These are phyloP conservation scores for Teunomyces lycoperdinae DNA, from an alignment of 805 yeast species.

Conservation along the genomic window DNA sequence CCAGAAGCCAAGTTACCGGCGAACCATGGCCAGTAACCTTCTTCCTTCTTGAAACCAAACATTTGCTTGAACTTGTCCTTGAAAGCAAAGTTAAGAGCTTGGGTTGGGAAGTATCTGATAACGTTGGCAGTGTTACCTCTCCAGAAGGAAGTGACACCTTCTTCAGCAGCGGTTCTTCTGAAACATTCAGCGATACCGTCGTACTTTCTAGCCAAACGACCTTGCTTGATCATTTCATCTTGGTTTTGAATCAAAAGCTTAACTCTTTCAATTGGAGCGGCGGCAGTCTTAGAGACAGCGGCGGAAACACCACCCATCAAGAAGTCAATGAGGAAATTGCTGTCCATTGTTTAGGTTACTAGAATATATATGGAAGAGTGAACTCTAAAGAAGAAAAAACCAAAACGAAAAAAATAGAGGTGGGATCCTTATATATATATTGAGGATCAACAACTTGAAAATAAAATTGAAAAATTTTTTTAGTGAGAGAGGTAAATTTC, in stretches of 20 bases:
- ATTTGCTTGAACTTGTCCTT: slow-evolving; percentile 93
- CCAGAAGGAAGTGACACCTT: slow-evolving; percentile 94
- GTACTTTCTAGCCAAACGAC: slow-evolving; percentile 84
- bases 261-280: slow-evolving; percentile 97
- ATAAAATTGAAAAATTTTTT: slow-evolving; percentile 1
- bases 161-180: slow-evolving; percentile 90
- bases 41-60: slow-evolving; percentile 97
- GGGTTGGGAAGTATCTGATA: slow-evolving; percentile 99
- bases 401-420: slow-evolving; percentile 3
- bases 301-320: slow-evolving; percentile 99
- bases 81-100: slow-evolving; percentile 97
- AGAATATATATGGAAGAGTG: slow-evolving; percentile 8
- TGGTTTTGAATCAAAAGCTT: slow-evolving; percentile 95
- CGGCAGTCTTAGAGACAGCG: slow-evolving; percentile 97
- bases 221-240: slow-evolving; percentile 97
- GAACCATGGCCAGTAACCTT: slow-evolving; percentile 89
- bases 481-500: slow-evolving; percentile 2
- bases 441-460: slow-evolving; percentile 2
- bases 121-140: slow-evolving; percentile 99
- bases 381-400: slow-evolving; percentile 4
- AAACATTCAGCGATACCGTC: slow-evolving; percentile 91
- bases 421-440: slow-evolving; percentile 7
- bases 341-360: slow-evolving; percentile 16
- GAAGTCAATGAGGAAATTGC: slow-evolving; percentile 47
- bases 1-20: slow-evolving; percentile 99